Base-by-base conservation (phyloP, 1,139 yeast species). In the Suhomyces yuchorum region DNA sequence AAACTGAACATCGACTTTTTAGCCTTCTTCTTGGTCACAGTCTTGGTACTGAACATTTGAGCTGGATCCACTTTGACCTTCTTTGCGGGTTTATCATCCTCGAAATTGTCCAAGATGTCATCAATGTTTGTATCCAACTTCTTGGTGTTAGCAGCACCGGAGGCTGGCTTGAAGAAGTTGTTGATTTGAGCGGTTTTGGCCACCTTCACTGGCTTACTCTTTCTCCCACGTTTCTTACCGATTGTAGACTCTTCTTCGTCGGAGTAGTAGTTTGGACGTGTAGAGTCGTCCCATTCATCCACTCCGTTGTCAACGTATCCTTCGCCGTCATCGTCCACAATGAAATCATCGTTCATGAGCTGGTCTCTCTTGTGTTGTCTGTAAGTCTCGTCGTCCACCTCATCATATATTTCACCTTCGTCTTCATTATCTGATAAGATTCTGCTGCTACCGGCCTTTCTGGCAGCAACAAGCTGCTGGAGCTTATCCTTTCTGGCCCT, bases 291-390 rank as follows among this genome's bases (percentile, higher is more conserved):
- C 96, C 96, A 88, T 53, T 90, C 96, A 58, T 92, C 96, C 12
- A 79, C 89, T 45, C 98, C 98, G 42, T 87, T 87, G 59, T 93
- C 97, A 1, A 89, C 92, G 61, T 93, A 93, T 0, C 95, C 95
- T 55, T 84, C 85, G 12, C 96, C 96, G 55, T 86, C 84, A 63
- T 93, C 98, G 61, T 91, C 97, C 2, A 90, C 96, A 43, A 93
- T 93, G 63, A 93, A 93, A 62, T 92, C 97, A 61, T 92, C 97
- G 54, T 87, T 85, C 70, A 90, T 76, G 48, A 93, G 74, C 52
- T 91, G 90, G 50, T 87, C 81, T 56, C 96, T 80, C 61, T 88
- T 89, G 62, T 84, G 88, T 55, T 80, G 79, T 56, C 93, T 75
- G 67, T 81, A 92, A 28, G 87, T 83, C 37, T 79, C 84, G 58